Conservation (phyloP, 441 rosid species). For the Pelargonium exstipulatum region DNA sequence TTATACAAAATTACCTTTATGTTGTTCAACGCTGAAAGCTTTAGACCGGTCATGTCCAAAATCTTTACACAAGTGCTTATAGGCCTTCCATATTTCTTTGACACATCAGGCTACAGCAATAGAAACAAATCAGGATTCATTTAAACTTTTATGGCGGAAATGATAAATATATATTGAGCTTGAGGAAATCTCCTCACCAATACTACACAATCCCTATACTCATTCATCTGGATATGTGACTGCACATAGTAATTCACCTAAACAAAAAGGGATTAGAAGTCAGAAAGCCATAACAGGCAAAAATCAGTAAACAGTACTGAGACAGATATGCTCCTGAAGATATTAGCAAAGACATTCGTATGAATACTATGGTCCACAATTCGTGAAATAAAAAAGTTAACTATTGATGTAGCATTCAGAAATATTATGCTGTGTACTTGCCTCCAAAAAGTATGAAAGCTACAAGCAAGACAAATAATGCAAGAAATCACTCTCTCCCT, state of each 20-base stretch:
- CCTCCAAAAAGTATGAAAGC: background rate
- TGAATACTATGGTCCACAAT: background rate
- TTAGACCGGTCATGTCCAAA: constrained; percentile 75
- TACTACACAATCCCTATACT: constrained; percentile 63
- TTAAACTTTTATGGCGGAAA: background rate
- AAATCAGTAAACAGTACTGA: background rate
- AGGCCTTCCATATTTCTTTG: constrained; percentile 46
- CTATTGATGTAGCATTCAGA: background rate
- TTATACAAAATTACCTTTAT: constrained; percentile 36
- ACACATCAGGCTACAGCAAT: constrained; percentile 45
- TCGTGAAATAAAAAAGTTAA: background rate
- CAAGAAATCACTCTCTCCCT: background rate
- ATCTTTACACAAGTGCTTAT: constrained; percentile 54
- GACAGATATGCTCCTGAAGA: background rate
- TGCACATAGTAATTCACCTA: constrained; percentile 64
- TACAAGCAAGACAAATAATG: background rate
- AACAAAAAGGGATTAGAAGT: constrained; percentile 12
- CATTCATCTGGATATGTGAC: constrained; percentile 75
- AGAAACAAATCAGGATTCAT: constrained; percentile 12
- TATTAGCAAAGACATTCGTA: background rate
- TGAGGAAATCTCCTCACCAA: constrained; percentile 35
- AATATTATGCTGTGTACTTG: background rate
- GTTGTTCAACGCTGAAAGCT: constrained; percentile 58
- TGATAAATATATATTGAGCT: background rate
- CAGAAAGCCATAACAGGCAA: background rate